Evolutionary conservation across 2,329 filamentous ascomycete species (phyloP).

Genomic region (Paraphoma chrysanthemicola): DNA sequence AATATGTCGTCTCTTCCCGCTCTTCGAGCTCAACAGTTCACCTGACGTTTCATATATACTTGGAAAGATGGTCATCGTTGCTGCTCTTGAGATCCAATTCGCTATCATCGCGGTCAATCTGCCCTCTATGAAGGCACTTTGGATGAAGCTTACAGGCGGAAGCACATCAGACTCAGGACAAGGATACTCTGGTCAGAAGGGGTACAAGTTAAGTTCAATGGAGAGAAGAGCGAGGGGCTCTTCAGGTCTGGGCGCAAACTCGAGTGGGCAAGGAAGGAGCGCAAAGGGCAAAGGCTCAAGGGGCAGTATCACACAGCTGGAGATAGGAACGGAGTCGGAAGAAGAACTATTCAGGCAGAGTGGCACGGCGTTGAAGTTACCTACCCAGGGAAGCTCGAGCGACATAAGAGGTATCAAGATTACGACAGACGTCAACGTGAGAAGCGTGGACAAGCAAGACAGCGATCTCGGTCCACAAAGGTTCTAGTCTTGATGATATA

Average conservation of each 20-base stretch:
- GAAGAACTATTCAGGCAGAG: constrained; percentile 22
- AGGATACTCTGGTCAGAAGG: constrained; percentile 5
- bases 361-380: background rate
- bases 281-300: constrained; percentile 11
- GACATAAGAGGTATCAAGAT: constrained; percentile 7
- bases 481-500: no score
- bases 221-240: constrained; percentile 1
- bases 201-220: constrained; percentile 11
- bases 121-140: constrained; percentile 42
- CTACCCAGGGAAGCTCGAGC: background rate
- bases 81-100: constrained; percentile 39
- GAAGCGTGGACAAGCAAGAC: background rate
- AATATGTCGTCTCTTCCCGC: constrained; percentile 23
- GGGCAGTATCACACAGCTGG: constrained; percentile 16
- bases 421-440: constrained; percentile 11
- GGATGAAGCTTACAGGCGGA: constrained; percentile 17
- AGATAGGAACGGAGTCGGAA: constrained; percentile 19
- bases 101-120: constrained; percentile 45
- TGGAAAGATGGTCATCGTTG: constrained; percentile 43
- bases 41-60: constrained; percentile 37
- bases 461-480: background rate
- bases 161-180: constrained; percentile 3
- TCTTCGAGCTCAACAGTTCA: constrained; percentile 28
- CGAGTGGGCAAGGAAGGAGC: background rate
- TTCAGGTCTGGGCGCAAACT: background rate